Evolutionary conservation across 2,329 filamentous ascomycete genomes (phyloP).

Genomic region (Dothidotthia symphoricarpi): DNA sequence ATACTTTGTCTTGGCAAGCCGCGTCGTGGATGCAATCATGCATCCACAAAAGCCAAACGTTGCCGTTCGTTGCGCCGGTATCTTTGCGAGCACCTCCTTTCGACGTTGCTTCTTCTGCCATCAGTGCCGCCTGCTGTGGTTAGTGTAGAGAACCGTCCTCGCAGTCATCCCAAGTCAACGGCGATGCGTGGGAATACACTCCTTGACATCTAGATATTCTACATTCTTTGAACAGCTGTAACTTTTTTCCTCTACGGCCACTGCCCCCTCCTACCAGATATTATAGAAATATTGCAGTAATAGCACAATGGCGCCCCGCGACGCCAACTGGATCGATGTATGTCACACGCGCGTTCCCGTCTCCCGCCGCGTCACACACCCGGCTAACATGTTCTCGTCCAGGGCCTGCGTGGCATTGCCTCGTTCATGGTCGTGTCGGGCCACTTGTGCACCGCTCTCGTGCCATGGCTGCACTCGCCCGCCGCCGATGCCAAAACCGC

Average conservation of each 20-base stretch:
- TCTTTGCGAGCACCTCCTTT: too few species aligned
- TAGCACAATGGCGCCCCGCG: conserved; percentile 35
- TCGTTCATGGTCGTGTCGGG: conserved; percentile 46
- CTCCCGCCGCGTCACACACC: conserved; percentile 9
- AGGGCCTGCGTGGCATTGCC: conserved; percentile 46
- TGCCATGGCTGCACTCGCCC: conserved; percentile 43
- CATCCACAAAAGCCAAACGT: too few species aligned
- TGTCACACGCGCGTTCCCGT: conserved; percentile 14
- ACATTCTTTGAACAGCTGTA: conserved; percentile 11
- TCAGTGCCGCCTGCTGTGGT: too few species aligned
- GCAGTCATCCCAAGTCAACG: too few species aligned
- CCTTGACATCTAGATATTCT: conserved; percentile 5
- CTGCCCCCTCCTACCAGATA: conserved; percentile 1
- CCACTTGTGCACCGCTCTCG: conserved; percentile 45
- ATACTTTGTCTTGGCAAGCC: too few species aligned
- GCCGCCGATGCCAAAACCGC: conserved; percentile 44
- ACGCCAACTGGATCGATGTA: conserved; percentile 43
- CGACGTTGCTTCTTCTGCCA: too few species aligned
- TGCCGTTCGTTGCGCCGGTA: too few species aligned
- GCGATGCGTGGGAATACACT: conserved; percentile 13
- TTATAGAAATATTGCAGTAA: too few species aligned
- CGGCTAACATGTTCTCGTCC: conserved; percentile 20
- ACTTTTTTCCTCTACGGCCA: conserved; percentile 8
- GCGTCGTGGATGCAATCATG: too few species aligned
- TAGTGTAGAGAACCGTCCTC: too few species aligned